Evolutionary conservation across 805 yeast genomes (phyloP).

Genomic region (Kluyveromyces lactis): DNA sequence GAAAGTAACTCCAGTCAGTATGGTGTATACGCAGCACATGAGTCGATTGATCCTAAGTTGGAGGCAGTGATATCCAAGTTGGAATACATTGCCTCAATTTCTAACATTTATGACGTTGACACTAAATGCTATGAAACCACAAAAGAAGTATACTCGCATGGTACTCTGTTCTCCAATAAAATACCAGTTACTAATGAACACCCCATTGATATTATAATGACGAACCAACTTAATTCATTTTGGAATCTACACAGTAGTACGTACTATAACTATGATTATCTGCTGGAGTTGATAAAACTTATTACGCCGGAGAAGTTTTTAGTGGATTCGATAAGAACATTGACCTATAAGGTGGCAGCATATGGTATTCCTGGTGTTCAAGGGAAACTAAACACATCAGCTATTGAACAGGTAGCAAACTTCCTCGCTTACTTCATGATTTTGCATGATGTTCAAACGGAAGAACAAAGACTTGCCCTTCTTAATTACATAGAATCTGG

Average conservation of each 20-base stretch:
- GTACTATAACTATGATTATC: conserved; percentile 27
- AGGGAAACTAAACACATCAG: conserved; percentile 16
- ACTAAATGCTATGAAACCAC: conserved; percentile 14
- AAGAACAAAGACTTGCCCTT: conserved; percentile 17
- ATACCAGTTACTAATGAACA: conserved; percentile 22
- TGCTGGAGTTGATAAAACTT: conserved; percentile 21
- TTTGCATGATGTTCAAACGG: conserved; percentile 21
- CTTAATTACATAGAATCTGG: conserved; percentile 16
- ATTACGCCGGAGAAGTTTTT: conserved; percentile 23
- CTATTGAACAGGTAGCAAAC: conserved; percentile 21
- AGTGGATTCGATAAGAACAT: conserved; percentile 19
- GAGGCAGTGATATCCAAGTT: conserved; percentile 20
- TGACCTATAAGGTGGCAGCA: conserved; percentile 19
- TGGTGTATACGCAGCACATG: conserved; percentile 26
- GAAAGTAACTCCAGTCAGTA: conserved; percentile 20
- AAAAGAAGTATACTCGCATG: conserved; percentile 21
- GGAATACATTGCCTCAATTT: conserved; percentile 13
- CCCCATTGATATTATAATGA: conserved; percentile 26
- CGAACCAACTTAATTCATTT: conserved; percentile 29
- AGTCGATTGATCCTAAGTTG: conserved; percentile 21
- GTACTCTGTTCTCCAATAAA: conserved; percentile 19
- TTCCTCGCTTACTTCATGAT: conserved; percentile 26
- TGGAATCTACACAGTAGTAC: conserved; percentile 32
- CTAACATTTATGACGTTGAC: conserved; percentile 25
- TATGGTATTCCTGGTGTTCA: conserved; percentile 20